Evolutionary conservation across 2,329 filamentous ascomycete genomes (phyloP), one percentile per base, ranked within the genome.

Genomic region (Epichloe amarillans): DNA sequence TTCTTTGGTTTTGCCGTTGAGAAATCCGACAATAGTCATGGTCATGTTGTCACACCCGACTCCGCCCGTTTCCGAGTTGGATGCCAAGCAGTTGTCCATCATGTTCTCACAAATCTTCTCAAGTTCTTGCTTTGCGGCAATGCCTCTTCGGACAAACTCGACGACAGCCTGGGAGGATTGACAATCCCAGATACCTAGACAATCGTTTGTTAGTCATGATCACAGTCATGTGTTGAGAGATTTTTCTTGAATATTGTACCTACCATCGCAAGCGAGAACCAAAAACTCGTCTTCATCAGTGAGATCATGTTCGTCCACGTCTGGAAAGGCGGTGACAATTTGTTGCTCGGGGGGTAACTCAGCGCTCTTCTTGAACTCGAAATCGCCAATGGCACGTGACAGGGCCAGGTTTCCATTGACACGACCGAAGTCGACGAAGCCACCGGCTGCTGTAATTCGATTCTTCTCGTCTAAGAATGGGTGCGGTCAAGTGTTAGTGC

Each of bases 1-100:
- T 64, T 96, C 90, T 79, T 95, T 94, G 61, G 83, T 86, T 76
- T 87, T 89, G 67, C 91, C 93, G 63, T 87, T 82, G 59, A 98
- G 79, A 65, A 98, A 82, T 58, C 85, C 93, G 63, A 98, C 74
- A 58, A 98, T 79, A 60, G 84, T 75, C 86, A 98, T 97, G 59
- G 93, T 98, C 93, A 98, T 98, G 76, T 98, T 98, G 74, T 98
- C 93, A 69, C 93, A 98, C 55, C 93, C 93, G 55, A 98, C 91
- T 56, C 93, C 93, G 50, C 93, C 93, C 35, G 91, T 96, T 72
- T 98, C 93, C 58, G 90, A 95, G 78, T 95, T 97, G 54, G 90
- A 95, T 40, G 93, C 90, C 57, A 98, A 77, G 66, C 93, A 98
- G 74, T 97, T 98, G 75, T 98, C 91, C 93, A 98, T 98, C 88